Percentiles rank a stretch among this genome's conserved stretches.
phyloP scores from a whole-genome alignment of 805 yeast species.

The Candida caryicola region DNA sequence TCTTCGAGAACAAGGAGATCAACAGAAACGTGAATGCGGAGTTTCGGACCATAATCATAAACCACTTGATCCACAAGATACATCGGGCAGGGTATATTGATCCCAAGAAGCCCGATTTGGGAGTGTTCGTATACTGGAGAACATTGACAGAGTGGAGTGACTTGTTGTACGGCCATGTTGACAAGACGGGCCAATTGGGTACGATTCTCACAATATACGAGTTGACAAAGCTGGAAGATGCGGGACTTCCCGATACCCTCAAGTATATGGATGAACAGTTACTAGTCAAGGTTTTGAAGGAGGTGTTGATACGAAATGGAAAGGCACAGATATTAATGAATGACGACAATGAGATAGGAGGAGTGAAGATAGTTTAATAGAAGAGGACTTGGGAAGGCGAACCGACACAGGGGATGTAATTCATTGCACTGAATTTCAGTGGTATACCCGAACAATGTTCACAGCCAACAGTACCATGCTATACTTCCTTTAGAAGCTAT shows the following conservation, averaged over 20 bases:
- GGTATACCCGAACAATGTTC: no score
- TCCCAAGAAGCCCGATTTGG: conserved; percentile 56
- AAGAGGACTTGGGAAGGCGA: no score
- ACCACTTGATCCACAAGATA: conserved; percentile 48
- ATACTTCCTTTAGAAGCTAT: background rate
- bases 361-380: conserved; percentile 67
- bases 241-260: conserved; percentile 55
- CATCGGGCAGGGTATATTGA: conserved; percentile 58
- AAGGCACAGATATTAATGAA: conserved; percentile 72
- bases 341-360: conserved; percentile 65
- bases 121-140: conserved; percentile 59
- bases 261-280: conserved; percentile 58
- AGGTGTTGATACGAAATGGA: conserved; percentile 59
- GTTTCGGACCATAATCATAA: conserved; percentile 54
- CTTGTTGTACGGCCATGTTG: conserved; percentile 38
- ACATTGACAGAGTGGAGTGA: conserved; percentile 49
- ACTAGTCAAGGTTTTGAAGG: conserved; percentile 50
- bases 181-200: conserved; percentile 72
- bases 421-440: no score
- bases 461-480: background rate
- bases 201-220: conserved; percentile 82
- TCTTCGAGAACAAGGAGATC: conserved; percentile 53
- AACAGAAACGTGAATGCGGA: conserved; percentile 54
- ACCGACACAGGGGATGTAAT: no score
- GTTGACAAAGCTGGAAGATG: conserved; percentile 60